Evolutionary conservation across 495 filamentous ascomycete genomes (phyloP), one percentile per base, ranked within the genome.

Genomic region (Aspergillus steynii): DNA sequence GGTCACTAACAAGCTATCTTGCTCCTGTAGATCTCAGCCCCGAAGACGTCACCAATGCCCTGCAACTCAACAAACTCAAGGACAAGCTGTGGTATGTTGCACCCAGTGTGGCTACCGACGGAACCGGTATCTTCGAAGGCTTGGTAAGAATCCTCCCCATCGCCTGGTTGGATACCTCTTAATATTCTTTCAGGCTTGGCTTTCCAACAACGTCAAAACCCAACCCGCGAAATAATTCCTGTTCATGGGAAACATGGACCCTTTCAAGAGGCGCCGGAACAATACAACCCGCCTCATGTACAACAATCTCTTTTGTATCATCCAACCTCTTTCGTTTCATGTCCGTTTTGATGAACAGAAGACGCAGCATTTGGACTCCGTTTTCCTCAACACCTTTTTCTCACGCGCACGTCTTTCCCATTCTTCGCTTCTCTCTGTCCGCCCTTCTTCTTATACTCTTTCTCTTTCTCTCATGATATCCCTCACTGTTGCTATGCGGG

Each of bases 71-170:
- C 63, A 87, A 90, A 72, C 82, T 97, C 54, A 96, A 91, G 72
- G 90, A 97, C 68, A 93, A 93, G 80, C 84, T 92, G 68, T 99
- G 93, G 93, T 95, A 91, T 76, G 96, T 98, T 53, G 90, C 93
- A 70, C 96, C 96, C 42, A 96, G 92, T 77, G 93, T 94, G 67
- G 95, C 95, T 50, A 96, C 91, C 42, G 92, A 90, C 28, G 94
- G 93, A 32, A 95, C 95, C 65, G 96, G 95, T 67, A 86, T 99
- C 61, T 90, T 96, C 64, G 93, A 98, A 78, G 95, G 96, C 49
- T 80, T 99, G 72, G 89, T 91, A 81, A 77, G 84, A 8, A 10
- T 50, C 50, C 45, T 52, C 26, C 10, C 37, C 0, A 9, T 14
- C 15, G 28, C 27, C 51, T 59, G 12, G 20, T 45, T 31, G 34